phyloP scores from a whole-genome alignment of 805 yeast genomes.

The Debaryomyces maramus region DNA sequence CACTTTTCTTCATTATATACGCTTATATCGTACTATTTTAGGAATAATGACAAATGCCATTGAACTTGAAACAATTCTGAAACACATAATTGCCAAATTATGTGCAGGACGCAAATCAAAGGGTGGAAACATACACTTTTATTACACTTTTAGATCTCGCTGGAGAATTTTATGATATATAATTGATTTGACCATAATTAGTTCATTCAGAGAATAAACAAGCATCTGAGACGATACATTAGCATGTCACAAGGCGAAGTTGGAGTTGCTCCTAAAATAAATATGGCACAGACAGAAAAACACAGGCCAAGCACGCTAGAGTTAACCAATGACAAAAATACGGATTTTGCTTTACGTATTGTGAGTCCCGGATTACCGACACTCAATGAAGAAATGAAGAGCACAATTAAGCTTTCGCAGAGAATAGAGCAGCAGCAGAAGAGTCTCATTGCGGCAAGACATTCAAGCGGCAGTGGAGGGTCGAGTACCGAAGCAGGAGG shows the following conservation, averaged over 20 bases:
- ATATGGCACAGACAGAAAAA: constrained; percentile 9
- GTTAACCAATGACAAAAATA: constrained; percentile 11
- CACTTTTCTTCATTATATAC: too few species aligned
- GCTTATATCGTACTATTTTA: too few species aligned
- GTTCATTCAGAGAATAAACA: too few species aligned
- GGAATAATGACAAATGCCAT: too few species aligned
- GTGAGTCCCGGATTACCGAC: constrained; percentile 37
- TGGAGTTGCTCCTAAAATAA: constrained; percentile 6
- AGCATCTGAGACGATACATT: too few species aligned
- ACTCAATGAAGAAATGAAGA: constrained; percentile 30
- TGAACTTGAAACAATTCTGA: constrained; percentile 1
- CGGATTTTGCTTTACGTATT: constrained; percentile 32
- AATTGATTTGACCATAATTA: too few species aligned
- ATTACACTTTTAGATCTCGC: constrained; percentile 1
- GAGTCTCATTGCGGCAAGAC: constrained; percentile 30
- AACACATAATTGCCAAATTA: neutral
- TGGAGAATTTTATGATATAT: too few species aligned
- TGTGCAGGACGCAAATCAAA: neutral
- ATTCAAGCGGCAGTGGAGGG: constrained; percentile 5
- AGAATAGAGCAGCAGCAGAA: constrained; percentile 35
- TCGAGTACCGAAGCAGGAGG: neutral
- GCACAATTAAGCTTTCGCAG: constrained; percentile 31
- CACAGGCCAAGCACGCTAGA: constrained; percentile 22
- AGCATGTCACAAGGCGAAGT: constrained; percentile 13
- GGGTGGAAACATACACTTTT: constrained; percentile 4